These are phyloP conservation scores for Botrytis paeoniae DNA, from an alignment of 2,329 filamentous ascomycete genomes.

Conservation along the genomic window DNA sequence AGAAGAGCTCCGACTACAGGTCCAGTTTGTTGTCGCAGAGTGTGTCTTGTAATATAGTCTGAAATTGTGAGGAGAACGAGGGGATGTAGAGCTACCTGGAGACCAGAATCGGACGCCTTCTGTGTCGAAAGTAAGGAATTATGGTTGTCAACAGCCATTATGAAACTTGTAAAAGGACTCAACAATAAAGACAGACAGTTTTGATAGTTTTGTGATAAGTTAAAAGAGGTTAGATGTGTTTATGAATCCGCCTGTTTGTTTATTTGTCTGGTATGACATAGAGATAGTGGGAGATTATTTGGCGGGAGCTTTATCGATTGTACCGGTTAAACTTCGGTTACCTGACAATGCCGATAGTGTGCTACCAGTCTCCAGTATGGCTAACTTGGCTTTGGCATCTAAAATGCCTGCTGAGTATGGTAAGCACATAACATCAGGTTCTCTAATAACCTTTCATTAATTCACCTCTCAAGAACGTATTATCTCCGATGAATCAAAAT, in stretches of 20 bases:
- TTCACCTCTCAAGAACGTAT: not conserved
- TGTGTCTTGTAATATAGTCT: slow-evolving; percentile 92
- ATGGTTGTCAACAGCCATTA: slow-evolving; percentile 46
- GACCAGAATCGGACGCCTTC: slow-evolving; percentile 61
- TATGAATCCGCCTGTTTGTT: not conserved
- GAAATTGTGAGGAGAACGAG: slow-evolving; percentile 94
- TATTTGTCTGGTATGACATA: not conserved
- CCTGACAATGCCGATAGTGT: not conserved
- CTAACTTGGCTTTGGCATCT: not conserved
- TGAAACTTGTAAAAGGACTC: slow-evolving; percentile 22
- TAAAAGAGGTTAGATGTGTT: not conserved
- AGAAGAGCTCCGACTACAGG: slow-evolving; percentile 85
- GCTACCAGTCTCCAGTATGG: not conserved
- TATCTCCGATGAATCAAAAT: too few relatives aligned
- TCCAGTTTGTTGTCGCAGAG: slow-evolving; percentile 68
- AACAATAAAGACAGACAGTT: not conserved
- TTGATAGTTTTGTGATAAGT: not conserved
- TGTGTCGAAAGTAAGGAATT: slow-evolving; percentile 64
- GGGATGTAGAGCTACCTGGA: slow-evolving; percentile 83
- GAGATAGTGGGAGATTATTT: not conserved
- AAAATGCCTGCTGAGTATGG: not conserved
- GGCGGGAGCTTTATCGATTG: slow-evolving; percentile 15
- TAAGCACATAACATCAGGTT: not conserved
- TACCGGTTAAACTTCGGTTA: not conserved
- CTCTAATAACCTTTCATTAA: not conserved